Base-by-base conservation (phyloP, 768 basidiomycete genomes). In the Clitopilus passeckerianus region DNA sequence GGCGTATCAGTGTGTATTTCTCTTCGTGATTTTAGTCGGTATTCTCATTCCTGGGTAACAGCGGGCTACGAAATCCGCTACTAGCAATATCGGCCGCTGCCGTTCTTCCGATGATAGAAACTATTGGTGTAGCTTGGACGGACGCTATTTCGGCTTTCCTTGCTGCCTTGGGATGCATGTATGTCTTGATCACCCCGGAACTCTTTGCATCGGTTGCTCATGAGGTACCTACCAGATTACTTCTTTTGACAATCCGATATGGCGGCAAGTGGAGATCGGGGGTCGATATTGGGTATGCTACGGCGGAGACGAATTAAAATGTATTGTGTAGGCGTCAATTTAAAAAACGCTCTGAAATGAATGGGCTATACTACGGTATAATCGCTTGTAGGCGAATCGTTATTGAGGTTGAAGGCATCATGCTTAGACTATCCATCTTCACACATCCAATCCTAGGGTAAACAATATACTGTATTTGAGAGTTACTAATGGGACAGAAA, bases 1-100 rank as follows among this genome's bases (percentile, higher is more conserved):
- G 0, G 82, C 77, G 0, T 68, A 67, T 53, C 65, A 67, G 83
- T 71, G 20, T 54, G 71, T 60, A 4, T 4, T 27, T 44, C 33
- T n/a, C 34, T 22, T 41, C 64, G 65, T 35, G 62, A 61, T 12
- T 55, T 66, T 6, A 59, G 61, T 14, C 58, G 64, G 5, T 44
- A 61, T 1, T 24, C 61, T 53, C 3, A 18, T 18, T 5, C 5
- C n/a, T 41, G 12, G 37, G 2, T 14, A 5, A 18, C 5, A 50
- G 46, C 12, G 46, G 6, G 16, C 10, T 18, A 5, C 46, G 46
- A 10, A 18, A 50, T 12, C 5, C 20, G 9, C 22, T 50, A 12
- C 14, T 59, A 27, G 22, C 61, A 3, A 34, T 57, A 9, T 52
- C 54, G 15, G 30, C 57, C 16, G 53, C 61, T 1, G 57, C 50